Evolutionary conservation across 2,329 filamentous ascomycete genomes (phyloP).

Genomic region (Colletotrichum viniferum): DNA sequence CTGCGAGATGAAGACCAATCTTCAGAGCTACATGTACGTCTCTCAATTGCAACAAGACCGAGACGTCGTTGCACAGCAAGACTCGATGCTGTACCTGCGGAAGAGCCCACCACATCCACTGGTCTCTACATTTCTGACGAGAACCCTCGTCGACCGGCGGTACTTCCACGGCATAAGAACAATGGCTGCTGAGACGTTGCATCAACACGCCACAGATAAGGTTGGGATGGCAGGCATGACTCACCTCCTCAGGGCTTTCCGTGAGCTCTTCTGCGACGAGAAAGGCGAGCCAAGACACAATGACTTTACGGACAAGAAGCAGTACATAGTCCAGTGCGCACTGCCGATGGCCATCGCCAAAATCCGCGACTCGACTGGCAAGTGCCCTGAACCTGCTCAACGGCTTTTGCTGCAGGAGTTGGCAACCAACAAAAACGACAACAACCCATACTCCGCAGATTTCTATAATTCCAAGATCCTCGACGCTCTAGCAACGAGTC

Average conservation of each 20-base stretch:
- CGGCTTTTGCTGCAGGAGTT: conserved; percentile 88
- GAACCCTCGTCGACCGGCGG: conserved; percentile 87
- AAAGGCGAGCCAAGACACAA: conserved; percentile 84
- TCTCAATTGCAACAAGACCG: conserved; percentile 97
- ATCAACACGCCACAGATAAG: conserved; percentile 73
- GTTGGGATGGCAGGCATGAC: conserved; percentile 79
- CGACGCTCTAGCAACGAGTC: conserved; percentile 60
- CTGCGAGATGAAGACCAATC: conserved; percentile 78
- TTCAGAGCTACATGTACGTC: conserved; percentile 97
- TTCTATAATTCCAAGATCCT: conserved; percentile 87
- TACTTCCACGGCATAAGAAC: conserved; percentile 94
- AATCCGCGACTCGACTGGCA: conserved; percentile 76
- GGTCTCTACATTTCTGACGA: conserved; percentile 85
- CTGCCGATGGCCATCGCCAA: conserved; percentile 82
- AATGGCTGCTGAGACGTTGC: conserved; percentile 80
- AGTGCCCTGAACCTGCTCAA: conserved; percentile 79
- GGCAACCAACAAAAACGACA: conserved; percentile 91
- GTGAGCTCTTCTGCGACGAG: conserved; percentile 85
- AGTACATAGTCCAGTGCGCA: conserved; percentile 83
- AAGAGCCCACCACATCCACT: conserved; percentile 73
- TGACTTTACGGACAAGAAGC: conserved; percentile 85
- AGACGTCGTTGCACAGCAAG: conserved; percentile 88
- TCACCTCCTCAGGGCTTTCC: conserved; percentile 85
- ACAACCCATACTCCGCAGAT: conserved; percentile 87
- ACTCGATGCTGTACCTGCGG: conserved; percentile 77